A percentile compares a stretch with the other conserved stretches of the same genome.
Conservation (phyloP, 768 basidiomycete genomes). For the Strobilomyces dryophilus region DNA sequence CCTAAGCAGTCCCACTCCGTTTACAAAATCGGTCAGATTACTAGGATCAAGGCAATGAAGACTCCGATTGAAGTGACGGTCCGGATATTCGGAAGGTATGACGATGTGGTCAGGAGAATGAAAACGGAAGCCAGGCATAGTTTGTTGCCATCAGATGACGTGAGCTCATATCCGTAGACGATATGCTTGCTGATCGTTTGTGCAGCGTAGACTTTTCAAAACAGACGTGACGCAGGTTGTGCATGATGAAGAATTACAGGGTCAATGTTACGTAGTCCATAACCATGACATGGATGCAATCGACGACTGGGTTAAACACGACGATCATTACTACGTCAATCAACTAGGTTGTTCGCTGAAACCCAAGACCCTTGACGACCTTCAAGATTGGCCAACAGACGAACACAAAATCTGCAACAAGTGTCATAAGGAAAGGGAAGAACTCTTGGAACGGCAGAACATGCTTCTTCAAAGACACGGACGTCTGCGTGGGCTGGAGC, state of each 20-base stretch:
- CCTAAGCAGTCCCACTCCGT: conserved; percentile 23
- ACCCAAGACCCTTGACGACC: conserved; percentile 18
- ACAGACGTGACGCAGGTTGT: conserved; percentile 28
- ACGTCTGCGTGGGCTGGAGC: conserved; percentile 56
- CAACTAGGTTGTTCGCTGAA: conserved; percentile 23
- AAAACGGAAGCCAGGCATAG: conserved; percentile 10
- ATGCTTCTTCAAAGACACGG: conserved; percentile 35
- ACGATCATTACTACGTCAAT: conserved; percentile 59
- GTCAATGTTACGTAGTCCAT: conserved; percentile 48
- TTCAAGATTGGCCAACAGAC: conserved; percentile 22
- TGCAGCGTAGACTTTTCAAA: conserved; percentile 39
- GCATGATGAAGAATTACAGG: conserved; percentile 43
- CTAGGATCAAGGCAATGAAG: conserved; percentile 31
- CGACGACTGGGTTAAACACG: conserved; percentile 41
- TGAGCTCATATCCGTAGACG: conserved; percentile 17
- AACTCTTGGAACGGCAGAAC: conserved; percentile 26
- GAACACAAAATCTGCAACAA: conserved; percentile 35
- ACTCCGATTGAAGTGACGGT: conserved; percentile 33
- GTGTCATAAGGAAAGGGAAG: conserved; percentile 37
- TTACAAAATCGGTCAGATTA: conserved; percentile 56
- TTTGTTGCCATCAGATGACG: conserved; percentile 40
- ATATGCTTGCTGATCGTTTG: conserved; percentile 7
- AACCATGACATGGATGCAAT: conserved; percentile 30
- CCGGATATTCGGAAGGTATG: conserved; percentile 43
- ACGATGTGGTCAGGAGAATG: conserved; percentile 33